Base-by-base conservation (phyloP, 2,329 filamentous ascomycete genomes). In the Annulohypoxylon truncatum region DNA sequence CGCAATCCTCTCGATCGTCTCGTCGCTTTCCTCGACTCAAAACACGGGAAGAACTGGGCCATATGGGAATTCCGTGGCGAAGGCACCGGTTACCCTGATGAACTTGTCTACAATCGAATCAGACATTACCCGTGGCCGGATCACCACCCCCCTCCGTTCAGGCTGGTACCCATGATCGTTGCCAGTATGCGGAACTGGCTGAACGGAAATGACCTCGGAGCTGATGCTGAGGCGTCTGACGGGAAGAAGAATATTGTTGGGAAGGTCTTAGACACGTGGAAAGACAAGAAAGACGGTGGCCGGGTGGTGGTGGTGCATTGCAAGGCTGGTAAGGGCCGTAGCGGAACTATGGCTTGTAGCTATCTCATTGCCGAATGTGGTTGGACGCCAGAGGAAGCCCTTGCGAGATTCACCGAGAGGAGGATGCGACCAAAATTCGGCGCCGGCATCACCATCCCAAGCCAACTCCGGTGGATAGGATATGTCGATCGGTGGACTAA, bases 51-150 rank as follows among this genome's bases (percentile, higher is more conserved):
- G 24, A 83, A 96, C 68, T 99, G 96, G 96, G 89, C 91, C 2
- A 97, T 99, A 74, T 99, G 95, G 93, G 96, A 99, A 80, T 99
- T 99, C 74, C 90, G 96, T 47, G 96, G 94, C 33, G 96, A 99
- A 78, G 96, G 96, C 4, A 97, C 96, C 0, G 96, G 96, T 1
- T 99, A 99, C 75, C 94, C 94, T 0, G 96, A 99, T 76, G 87
- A 89, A 15, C 92, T 94, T 62, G 95, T 99, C 0, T 93, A 97
- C 77, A 86, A 88, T 31, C 87, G 94, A 2, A 90, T 98, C 69
- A 88, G 91, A 69, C 96, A 99, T 80, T 98, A 94, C 75, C 96
- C 96, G 0, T 99, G 93, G 89, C 96, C 96, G 0, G 96, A 99
- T 77, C 96, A 99, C 77, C 96, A 99, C 77, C 96, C 96, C 2